A percentile compares a stretch with the other conserved stretches of the same genome.
phyloP scores from a whole-genome alignment of 2,329 filamentous ascomycete species.

The Fusarium brevicatenulatum region DNA sequence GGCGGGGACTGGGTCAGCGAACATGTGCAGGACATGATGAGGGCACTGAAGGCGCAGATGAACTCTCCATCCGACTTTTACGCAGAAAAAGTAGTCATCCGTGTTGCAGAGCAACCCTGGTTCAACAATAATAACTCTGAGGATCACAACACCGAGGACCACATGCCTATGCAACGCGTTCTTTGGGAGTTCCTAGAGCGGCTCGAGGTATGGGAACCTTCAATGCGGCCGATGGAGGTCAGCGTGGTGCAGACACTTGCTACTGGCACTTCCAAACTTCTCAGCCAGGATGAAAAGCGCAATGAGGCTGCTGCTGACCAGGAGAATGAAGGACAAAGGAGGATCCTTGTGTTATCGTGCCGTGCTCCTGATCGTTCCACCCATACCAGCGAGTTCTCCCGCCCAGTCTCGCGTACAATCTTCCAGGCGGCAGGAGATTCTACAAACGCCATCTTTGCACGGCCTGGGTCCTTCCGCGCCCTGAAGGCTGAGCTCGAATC shows the following conservation, averaged over 20 bases:
- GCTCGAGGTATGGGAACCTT: background rate
- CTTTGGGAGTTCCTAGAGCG: background rate
- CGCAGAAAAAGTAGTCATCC: background rate
- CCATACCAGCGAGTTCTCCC: background rate
- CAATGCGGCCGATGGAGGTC: background rate
- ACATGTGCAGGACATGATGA: background rate
- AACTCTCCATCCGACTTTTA: background rate
- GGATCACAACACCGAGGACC: background rate
- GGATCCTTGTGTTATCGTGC: background rate
- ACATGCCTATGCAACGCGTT: background rate
- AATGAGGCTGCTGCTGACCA: background rate
- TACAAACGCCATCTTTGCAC: background rate
- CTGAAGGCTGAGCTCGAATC: background rate
- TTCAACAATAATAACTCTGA: background rate
- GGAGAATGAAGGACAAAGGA: background rate
- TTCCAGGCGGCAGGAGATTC: background rate
- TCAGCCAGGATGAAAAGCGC: accelerated
- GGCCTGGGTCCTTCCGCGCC: accelerated
- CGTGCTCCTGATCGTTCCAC: background rate
- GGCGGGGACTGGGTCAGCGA: background rate
- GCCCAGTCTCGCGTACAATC: background rate
- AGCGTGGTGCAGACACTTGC: background rate
- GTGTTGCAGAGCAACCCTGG: background rate
- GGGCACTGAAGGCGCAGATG: background rate
- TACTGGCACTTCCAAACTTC: background rate